Base-by-base conservation (phyloP, 2,329 filamentous ascomycete genomes). In the Trichoderma breve region DNA sequence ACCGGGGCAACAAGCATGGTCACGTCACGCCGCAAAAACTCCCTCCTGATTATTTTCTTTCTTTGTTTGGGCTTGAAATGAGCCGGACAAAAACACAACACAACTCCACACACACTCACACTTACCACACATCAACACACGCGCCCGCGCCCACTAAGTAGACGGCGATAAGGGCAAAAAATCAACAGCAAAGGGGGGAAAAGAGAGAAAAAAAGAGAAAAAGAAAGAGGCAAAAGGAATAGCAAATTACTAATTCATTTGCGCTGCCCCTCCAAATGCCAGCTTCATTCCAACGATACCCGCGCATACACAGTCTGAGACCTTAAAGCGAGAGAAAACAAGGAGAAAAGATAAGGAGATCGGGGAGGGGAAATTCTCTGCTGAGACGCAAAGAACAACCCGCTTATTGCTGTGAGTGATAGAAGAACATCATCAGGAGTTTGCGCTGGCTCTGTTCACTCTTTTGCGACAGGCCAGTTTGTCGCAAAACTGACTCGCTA, bases 1-100 rank as follows among this genome's bases (percentile, higher is more conserved):
- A 72, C 70, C 57, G 63, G 69, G 70, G 70, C 70, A 68, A 72
- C 70, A 72, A 62, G 64, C 57, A 68, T 57, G 70, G 64, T 68
- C 64, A 72, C 64, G 70, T 72, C 70, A 72, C 70, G 70, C 63
- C 64, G 63, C 57, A 62, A 68, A 68, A 21, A 26, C 58, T 62
- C 70, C 64, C 69, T 71, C 70, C 70, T 62, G 34, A 69, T 69
- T 72, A 66, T 72, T 68, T 68, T 68, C 55, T 63, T 55, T 67
- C 26, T 63, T 72, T 66, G 51, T 57, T 61, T 62, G 57, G 43
- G 70, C 47, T 53, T 26, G 70, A 66, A 67, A 60, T 62, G 57
- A 68, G 30, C n/a, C 61, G 60, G 61, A 53, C 30, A 32, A 55
- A 71, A 71, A 55, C 43, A 72, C 24, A 62, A 39, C 66, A 57